Base-by-base conservation (phyloP, 768 basidiomycete species). In the Serpula lacrymans region DNA sequence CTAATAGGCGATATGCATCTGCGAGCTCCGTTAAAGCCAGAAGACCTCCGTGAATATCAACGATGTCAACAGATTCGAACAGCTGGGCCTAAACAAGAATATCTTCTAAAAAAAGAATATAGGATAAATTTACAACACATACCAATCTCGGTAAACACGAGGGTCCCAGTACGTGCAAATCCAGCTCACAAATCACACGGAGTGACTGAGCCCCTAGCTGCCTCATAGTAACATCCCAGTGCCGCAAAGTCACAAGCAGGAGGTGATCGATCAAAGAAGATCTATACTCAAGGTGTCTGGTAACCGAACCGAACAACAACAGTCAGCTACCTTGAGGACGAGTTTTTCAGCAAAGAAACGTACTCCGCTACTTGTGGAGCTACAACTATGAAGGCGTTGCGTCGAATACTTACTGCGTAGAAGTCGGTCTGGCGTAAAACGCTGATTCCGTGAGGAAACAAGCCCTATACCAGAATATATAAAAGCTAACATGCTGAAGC, bases 361-460 rank as follows among this genome's bases (percentile, higher is more conserved):
- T 57, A 95, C 93, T 78, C 74, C 22, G 93, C 88, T 31, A 96
- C 88, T 53, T 87, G 80, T 32, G 87, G 84, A 41, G 92, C 91
- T 28, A 90, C 88, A 12, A 72, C 62, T n/a, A 89, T 64, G 58
- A 92, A 96, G 0, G 95, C 83, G 48, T 89, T 86, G 48, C 84
- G 74, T 38, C 90, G 69, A 18, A 90, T 71, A 51, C 92, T 88
- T 43, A 98, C 87, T 28, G 91, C 84, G 65, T 91, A 97, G 62
- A 97, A 98, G 65, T 99, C 96, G 0, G 88, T 89, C 59, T 89
- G 88, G 29, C 82, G 75, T 32, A 99, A 69, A 18, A 97, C 86
- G 55, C 92, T 90, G 47, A 99, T 96, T 2, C 96, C 96, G 64
- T 95, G 85, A 32, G 89, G 83, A 59, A 97, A 94, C 39, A 94